Base-by-base conservation (phyloP, 352 stramenopile genomes). In the Phytophthora agathidicida region DNA sequence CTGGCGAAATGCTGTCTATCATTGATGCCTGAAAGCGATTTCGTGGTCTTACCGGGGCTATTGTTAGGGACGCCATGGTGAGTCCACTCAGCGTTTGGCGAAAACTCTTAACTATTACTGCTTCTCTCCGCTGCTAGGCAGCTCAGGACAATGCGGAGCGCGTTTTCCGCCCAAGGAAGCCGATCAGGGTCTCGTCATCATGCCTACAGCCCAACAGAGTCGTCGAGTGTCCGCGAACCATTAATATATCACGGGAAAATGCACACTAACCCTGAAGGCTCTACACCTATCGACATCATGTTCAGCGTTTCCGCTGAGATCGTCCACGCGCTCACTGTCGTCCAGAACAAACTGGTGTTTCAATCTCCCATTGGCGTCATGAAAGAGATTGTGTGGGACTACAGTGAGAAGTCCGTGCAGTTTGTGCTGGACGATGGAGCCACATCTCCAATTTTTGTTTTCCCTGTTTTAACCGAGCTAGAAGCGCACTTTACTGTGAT, bases 311-410 rank as follows among this genome's bases (percentile, higher is more conserved):
- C 60, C 0, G 14, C 67, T 9, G 69, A 77, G n/a, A 68, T 58
- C 0, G 58, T 88, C 9, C 63, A 75, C n/a, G 73, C 56, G 0
- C 67, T 75, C n/a, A 54, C 55, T 3, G 59, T 82, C 14, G 38
- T 69, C 8, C 52, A 76, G 6, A 75, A 67, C 28, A 70, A 62
- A 16, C 39, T 78, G 19, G 38, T 84, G 24, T 88, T 84, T 20
- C 67, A 87, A 50, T 68, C 65, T 2, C 43, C 46, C 3, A 77
- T 75, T 36, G 53, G 46, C 0, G 11, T 56, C 19, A 66, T 91
- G 45, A 88, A 80, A 48, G 75, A 91, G 31, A 82, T 89, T 20
- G 56, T 83, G 7, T 91, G 82, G 82, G 71, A 91, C 33, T 65
- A 91, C 46, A 87, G 68, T 17, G 77, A 88, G 10, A 82, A 80